These are phyloP conservation scores for Beauveria rudraprayagi DNA, from an alignment of 2,329 filamentous ascomycete species.

Conservation along the genomic window DNA sequence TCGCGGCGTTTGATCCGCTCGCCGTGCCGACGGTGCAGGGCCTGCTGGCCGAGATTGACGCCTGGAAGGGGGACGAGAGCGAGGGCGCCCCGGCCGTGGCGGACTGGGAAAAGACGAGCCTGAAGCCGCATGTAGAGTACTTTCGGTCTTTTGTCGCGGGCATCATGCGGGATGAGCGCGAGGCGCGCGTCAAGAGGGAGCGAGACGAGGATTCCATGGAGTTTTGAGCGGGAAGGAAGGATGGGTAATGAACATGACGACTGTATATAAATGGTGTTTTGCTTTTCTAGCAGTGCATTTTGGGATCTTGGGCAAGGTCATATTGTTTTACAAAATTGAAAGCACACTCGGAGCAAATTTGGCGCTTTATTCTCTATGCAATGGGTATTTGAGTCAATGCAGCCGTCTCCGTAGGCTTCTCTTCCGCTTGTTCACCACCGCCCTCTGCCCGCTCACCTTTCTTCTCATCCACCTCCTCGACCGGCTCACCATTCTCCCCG, in stretches of 20 bases:
- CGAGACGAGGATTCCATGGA: constrained; percentile 45
- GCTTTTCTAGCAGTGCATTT: constrained; percentile 4
- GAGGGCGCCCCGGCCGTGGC: constrained; percentile 40
- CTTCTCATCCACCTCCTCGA: constrained; percentile 16
- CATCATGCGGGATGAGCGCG: constrained; percentile 69
- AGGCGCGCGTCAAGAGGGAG: constrained; percentile 46
- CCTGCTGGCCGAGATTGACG: constrained; percentile 77
- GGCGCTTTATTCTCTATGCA: constrained; percentile 10
- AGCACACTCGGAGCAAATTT: not conserved
- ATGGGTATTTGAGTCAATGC: constrained; percentile 10
- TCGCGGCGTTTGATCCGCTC: constrained; percentile 82
- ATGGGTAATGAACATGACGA: not conserved
- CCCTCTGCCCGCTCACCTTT: constrained; percentile 13
- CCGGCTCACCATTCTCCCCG: constrained; percentile 13
- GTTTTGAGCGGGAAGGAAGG: constrained; percentile 29
- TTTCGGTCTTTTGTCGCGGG: constrained; percentile 75
- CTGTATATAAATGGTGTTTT: constrained; percentile 13
- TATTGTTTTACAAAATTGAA: not conserved
- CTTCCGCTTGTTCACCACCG: constrained; percentile 16
- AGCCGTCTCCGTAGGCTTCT: constrained; percentile 21
- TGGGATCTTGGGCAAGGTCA: not conserved
- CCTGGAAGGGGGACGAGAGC: constrained; percentile 51
- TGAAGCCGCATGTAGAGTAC: constrained; percentile 87
- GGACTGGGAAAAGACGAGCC: constrained; percentile 95
- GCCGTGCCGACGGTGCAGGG: constrained; percentile 81